These are phyloP conservation scores for Sporothrix protearum DNA, from an alignment of 2,329 filamentous ascomycete genomes.

Conservation along the genomic window DNA sequence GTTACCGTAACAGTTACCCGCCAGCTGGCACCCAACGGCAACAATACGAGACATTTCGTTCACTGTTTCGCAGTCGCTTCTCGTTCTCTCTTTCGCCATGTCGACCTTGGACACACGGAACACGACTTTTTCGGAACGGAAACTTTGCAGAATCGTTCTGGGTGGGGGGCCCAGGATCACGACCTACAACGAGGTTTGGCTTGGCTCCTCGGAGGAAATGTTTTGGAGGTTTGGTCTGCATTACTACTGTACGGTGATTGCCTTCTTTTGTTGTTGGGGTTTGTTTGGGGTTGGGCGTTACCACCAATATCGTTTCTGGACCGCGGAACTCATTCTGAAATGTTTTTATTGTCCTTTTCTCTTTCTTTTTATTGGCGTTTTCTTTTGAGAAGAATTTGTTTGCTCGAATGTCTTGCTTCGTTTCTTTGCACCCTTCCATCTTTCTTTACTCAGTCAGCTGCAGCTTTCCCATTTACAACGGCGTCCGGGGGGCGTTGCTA, in stretches of 20 bases:
- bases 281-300: not conserved
- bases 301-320: not conserved
- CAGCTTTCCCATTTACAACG: conserved; percentile 11
- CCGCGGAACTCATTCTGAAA: not conserved
- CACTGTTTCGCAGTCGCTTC: too few species aligned
- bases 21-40: too few species aligned
- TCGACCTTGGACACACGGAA: too few species aligned
- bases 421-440: not conserved
- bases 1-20: too few species aligned
- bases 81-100: too few species aligned
- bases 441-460: not conserved
- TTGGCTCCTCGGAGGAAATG: too few species aligned
- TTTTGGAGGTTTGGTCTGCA: not conserved
- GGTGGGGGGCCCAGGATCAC: too few species aligned
- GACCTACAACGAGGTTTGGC: too few species aligned
- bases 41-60: too few species aligned
- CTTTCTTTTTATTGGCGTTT: not conserved
- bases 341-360: not conserved
- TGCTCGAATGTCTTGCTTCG: not conserved
- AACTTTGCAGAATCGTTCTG: too few species aligned
- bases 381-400: not conserved
- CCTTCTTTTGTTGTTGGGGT: not conserved
- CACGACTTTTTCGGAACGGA: too few species aligned
- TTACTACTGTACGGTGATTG: not conserved
- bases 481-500: not conserved